Evolutionary conservation across 441 rosid species (phyloP).

Genomic region (Melastoma candidum): DNA sequence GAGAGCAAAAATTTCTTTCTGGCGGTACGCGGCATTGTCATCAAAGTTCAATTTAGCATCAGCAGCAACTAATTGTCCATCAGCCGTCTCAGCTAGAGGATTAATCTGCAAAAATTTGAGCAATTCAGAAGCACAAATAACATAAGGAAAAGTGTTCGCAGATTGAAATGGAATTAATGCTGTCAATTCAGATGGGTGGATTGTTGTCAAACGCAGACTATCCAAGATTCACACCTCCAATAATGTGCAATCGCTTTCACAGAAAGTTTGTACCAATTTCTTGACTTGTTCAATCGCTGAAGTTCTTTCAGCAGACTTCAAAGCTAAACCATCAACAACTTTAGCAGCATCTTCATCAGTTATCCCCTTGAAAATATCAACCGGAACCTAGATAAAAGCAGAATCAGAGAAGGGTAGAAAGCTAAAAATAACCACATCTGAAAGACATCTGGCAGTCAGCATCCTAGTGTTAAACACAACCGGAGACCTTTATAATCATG

Average conservation of each 20-base stretch:
- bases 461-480: slow-evolving; percentile 10
- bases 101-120: slow-evolving; percentile 50
- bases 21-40: slow-evolving; percentile 93
- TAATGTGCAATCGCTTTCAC: slow-evolving; percentile 76
- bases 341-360: slow-evolving; percentile 95
- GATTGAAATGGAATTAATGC: not conserved
- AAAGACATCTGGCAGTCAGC: not conserved
- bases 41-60: slow-evolving; percentile 99
- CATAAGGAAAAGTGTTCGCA: not conserved
- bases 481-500: slow-evolving; percentile 77
- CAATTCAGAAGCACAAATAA: slow-evolving; percentile 5
- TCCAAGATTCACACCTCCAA: slow-evolving; percentile 64
- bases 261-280: slow-evolving; percentile 81
- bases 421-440: slow-evolving; percentile 5
- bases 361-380: slow-evolving; percentile 87
- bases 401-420: slow-evolving; percentile 1
- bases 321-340: slow-evolving; percentile 93
- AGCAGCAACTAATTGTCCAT: slow-evolving; percentile 84
- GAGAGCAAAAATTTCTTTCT: slow-evolving; percentile 61
- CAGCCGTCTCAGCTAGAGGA: slow-evolving; percentile 91
- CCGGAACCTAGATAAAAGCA: slow-evolving; percentile 55
- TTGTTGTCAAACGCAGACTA: slow-evolving; percentile 1
- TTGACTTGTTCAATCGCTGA: slow-evolving; percentile 92
- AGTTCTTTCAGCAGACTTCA: slow-evolving; percentile 70
- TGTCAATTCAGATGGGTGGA: slow-evolving; percentile 1